Conservation (phyloP, 768 basidiomycete species). For the Russula abietina region DNA sequence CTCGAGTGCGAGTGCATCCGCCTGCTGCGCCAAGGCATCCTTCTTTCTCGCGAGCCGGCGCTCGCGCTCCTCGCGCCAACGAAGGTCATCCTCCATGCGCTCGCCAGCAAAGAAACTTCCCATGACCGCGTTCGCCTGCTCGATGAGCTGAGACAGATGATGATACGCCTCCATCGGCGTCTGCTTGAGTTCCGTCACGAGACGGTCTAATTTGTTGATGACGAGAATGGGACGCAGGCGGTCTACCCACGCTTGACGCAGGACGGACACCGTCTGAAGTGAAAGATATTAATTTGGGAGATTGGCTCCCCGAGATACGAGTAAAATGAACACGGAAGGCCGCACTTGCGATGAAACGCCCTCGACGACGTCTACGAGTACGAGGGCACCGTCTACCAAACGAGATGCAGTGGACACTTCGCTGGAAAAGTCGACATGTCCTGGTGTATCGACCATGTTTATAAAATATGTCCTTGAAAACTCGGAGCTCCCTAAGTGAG, state of each 20-base stretch:
- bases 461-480: slow-evolving; percentile 68
- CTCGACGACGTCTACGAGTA: slow-evolving; percentile 94
- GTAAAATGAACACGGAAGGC: slow-evolving; percentile 2
- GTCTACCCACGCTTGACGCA: slow-evolving; percentile 92
- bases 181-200: slow-evolving; percentile 89
- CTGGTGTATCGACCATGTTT: slow-evolving; percentile 98
- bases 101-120: slow-evolving; percentile 93
- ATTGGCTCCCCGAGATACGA: neutral
- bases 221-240: slow-evolving; percentile 85
- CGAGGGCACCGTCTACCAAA: slow-evolving; percentile 90
- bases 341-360: slow-evolving; percentile 95
- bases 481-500: slow-evolving; percentile 39
- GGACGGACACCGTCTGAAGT: slow-evolving; percentile 83
- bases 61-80: slow-evolving; percentile 92
- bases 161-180: slow-evolving; percentile 90
- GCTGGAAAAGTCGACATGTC: slow-evolving; percentile 97
- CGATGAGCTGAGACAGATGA: slow-evolving; percentile 87
- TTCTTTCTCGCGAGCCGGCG: slow-evolving; percentile 71
- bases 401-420: slow-evolving; percentile 94
- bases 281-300: neutral
- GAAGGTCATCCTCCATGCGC: slow-evolving; percentile 91
- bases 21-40: slow-evolving; percentile 59
- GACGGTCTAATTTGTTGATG: slow-evolving; percentile 93
- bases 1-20: slow-evolving; percentile 47
- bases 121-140: slow-evolving; percentile 98